Evolutionary conservation across 1,139 yeast genomes (phyloP).

Genomic region (Arxiozyma heterogenica): DNA sequence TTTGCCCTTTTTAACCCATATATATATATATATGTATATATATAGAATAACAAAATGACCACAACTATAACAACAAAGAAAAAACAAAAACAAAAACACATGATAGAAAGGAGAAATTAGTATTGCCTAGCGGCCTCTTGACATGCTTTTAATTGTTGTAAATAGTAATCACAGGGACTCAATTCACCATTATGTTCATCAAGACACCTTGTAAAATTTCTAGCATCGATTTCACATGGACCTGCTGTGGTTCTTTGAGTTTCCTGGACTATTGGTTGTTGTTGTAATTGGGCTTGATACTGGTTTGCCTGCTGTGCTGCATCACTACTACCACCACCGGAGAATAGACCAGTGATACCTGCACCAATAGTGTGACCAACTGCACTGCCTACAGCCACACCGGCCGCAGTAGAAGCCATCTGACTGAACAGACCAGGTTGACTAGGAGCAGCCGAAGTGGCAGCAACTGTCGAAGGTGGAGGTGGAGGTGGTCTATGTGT

Average conservation of each 20-base stretch:
- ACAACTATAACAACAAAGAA: too few relatives aligned
- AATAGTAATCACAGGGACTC: slow-evolving; percentile 93
- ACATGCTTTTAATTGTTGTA: slow-evolving; percentile 95
- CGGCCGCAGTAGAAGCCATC: slow-evolving; percentile 98
- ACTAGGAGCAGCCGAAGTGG: slow-evolving; percentile 33
- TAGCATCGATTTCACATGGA: slow-evolving; percentile 85
- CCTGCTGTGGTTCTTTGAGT: slow-evolving; percentile 38
- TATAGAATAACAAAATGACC: neutral
- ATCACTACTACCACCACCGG: slow-evolving; percentile 65
- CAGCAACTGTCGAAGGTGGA: slow-evolving; percentile 33
- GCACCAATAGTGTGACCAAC: slow-evolving; percentile 96
- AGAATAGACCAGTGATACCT: slow-evolving; percentile 80
- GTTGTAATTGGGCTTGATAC: slow-evolving; percentile 35
- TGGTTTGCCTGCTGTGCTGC: slow-evolving; percentile 30
- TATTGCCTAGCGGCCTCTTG: slow-evolving; percentile 87
- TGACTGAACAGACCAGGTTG: slow-evolving; percentile 92
- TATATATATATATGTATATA: too few relatives aligned
- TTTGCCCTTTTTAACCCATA: neutral
- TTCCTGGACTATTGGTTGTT: slow-evolving; percentile 23
- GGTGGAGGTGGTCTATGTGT: slow-evolving; percentile 21
- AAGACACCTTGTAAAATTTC: slow-evolving; percentile 89
- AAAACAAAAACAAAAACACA: neutral
- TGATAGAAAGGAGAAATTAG: slow-evolving; percentile 29
- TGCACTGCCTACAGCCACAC: slow-evolving; percentile 97
- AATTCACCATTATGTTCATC: slow-evolving; percentile 90